Evolutionary conservation across 108 stramenopile genomes (phyloP), one percentile per base, ranked within the genome.

Genomic region (Fragilaria radians): DNA sequence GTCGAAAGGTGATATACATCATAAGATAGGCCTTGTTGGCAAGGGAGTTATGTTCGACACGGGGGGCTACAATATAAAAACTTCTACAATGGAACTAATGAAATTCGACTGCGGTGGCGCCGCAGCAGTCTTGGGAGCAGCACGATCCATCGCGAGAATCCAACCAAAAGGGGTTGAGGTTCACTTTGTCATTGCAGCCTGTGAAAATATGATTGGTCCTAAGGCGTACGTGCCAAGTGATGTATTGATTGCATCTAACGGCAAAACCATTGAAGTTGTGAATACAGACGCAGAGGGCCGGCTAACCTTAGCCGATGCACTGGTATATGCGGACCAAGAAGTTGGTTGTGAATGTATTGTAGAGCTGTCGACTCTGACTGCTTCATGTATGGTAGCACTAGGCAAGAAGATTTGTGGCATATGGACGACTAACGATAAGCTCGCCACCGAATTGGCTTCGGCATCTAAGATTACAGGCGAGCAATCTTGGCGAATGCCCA

Each of bases 91-190:
- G 57, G 86, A 88, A 59, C 57, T 83, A 26, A 91, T 91, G 89
- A 87, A 91, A 68, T 79, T 91, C 33, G 89, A 91, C 56, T 85
- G 85, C 80, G 89, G 89, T 5, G 89, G 89, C 4, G 76, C 80
- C n/a, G 87, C 76, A 1, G 85, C 84, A 25, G 75, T 73, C 25
- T 59, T 89, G 7, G 87, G 87, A 0, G 77, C 79, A 11, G 86
- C 86, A 0, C 24, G 24, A 59, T 53, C 71, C 48, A 46, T 70
- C 4, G 68, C 33, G 0, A 21, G 4, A 3, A 28, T 70, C 2
- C 47, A 9, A 17, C 66, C 61, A 5, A 28, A 51, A 51, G 66
- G 66, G 32, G 62, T 64, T 9, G 72, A 73, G 25, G 62, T 71
- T 18, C 72, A 79, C 56, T 71, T 79, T 46, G 69, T 79, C 32